Evolutionary conservation across 106 monocot genomes (phyloP), one percentile per base, ranked within the genome.

Genomic region (Iris macrosiphon): DNA sequence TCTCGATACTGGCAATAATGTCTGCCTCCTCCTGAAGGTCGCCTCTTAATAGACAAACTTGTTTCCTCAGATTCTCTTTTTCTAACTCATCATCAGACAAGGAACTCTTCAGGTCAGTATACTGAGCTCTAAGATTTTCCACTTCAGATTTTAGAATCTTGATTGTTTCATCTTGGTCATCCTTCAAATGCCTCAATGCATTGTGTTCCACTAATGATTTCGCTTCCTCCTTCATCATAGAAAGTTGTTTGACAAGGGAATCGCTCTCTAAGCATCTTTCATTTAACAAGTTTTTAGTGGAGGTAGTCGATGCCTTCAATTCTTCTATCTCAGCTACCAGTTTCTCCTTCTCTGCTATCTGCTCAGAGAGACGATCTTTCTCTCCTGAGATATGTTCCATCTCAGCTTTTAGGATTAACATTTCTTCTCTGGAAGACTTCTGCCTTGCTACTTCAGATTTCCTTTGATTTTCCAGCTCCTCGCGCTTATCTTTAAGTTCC

Each of bases 391-490:
- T 59, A 17, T 50, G 49, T 57, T 78, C 75, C 21, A 71, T 57
- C 52, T 66, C 67, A 69, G 28, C 22, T 66, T 64, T 76, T 38
- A 89, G 58, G 7, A 9, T 45, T 12, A 25, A 20, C 23, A 89
- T 79, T 56, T 87, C 82, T 49, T 86, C 71, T 40, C 43, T 52
- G 29, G 77, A 64, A 57, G 64, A 65, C 48, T 59, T 81, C n/a
- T 67, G 39, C 53, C 29, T 77, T 64, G 42, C 68, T 25, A 75
- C 80, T 39, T 67, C 70, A 40, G 44, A 61, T 48, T 45, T 60
- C 48, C 66, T 83, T 38, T 66, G 64, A 42, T 65, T 67, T 24
- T 88, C 76, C 8, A 88, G 51, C 27, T 80, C 83, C 15, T 84
- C 64, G 11, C 37, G 41, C 57, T 75, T 80, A 18, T 64, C 57